phyloP scores from a whole-genome alignment of 139 green algal genomes.

The Picochlorum sp. region DNA sequence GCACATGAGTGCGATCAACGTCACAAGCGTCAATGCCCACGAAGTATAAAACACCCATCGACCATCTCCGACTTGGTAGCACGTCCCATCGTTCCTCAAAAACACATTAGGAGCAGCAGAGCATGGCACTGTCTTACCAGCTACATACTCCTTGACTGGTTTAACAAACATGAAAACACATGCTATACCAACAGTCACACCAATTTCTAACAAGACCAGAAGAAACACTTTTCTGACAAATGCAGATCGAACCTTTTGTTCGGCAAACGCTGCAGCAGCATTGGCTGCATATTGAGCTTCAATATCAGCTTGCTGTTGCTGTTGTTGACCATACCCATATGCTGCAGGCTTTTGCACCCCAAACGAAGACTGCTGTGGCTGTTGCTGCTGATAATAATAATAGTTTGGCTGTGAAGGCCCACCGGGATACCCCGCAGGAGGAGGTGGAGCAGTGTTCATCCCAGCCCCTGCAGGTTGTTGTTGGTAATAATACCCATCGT shows the following conservation, averaged over 20 bases:
- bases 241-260: constrained; percentile 30
- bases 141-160: constrained; percentile 32
- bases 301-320: constrained; percentile 10
- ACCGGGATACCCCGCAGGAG: constrained; percentile 10
- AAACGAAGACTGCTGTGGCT: neutral
- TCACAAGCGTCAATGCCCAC: constrained; percentile 16
- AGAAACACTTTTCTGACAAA: constrained; percentile 52
- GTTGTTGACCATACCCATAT: neutral
- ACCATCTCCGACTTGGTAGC: constrained; percentile 1
- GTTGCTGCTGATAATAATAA: neutral
- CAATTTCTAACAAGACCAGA: constrained; percentile 41
- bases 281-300: constrained; percentile 20
- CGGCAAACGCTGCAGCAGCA: constrained; percentile 21
- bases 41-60: constrained; percentile 21
- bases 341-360: neutral
- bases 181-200: constrained; percentile 39
- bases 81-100: neutral
- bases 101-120: neutral
- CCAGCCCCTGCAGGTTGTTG: neutral
- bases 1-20: constrained; percentile 16
- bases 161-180: constrained; percentile 39
- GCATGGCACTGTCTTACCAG: neutral
- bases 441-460: neutral
- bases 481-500: too few species aligned
- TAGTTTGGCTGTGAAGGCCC: neutral